Conservation (phyloP, 164 flowering plant genomes). For the Houttuynia cordata region DNA sequence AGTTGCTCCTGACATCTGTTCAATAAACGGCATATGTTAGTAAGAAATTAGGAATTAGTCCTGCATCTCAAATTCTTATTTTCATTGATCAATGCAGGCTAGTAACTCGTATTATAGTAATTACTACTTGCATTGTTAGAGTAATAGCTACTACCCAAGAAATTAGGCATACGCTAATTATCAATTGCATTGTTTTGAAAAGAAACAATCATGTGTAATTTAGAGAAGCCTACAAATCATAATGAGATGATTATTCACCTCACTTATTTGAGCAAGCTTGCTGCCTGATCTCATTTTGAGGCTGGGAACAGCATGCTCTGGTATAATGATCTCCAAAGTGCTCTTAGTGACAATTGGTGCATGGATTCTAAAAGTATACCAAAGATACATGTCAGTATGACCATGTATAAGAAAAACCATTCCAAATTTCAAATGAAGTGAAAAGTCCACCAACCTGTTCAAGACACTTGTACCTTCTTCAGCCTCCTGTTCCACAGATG, state of each 20-base stretch:
- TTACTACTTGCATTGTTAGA: too few species aligned
- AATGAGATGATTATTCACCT: constrained; percentile 26
- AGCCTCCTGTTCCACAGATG: constrained; percentile 28
- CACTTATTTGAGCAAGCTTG: constrained; percentile 85
- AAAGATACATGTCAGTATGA: background rate
- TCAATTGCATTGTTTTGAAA: too few species aligned
- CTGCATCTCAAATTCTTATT: too few species aligned
- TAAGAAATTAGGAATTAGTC: too few species aligned
- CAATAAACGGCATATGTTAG: background rate
- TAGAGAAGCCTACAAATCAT: too few species aligned
- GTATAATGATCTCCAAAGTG: constrained; percentile 79
- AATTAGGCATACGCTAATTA: too few species aligned
- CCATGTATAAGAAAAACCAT: background rate
- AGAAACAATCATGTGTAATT: too few species aligned
- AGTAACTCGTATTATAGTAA: too few species aligned
- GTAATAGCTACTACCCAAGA: too few species aligned
- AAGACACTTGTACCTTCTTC: constrained; percentile 44
- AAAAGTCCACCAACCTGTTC: constrained; percentile 34
- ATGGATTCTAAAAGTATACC: constrained; percentile 30
- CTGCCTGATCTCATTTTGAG: constrained; percentile 66
- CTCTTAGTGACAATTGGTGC: constrained; percentile 80
- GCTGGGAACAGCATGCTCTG: constrained; percentile 70
- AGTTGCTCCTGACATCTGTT: constrained; percentile 85
- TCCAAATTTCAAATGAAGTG: background rate
- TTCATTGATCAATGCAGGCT: too few species aligned